These are phyloP conservation scores for Pseudocercospora eumusae DNA, from an alignment of 2,329 filamentous ascomycete species.

Conservation along the genomic window DNA sequence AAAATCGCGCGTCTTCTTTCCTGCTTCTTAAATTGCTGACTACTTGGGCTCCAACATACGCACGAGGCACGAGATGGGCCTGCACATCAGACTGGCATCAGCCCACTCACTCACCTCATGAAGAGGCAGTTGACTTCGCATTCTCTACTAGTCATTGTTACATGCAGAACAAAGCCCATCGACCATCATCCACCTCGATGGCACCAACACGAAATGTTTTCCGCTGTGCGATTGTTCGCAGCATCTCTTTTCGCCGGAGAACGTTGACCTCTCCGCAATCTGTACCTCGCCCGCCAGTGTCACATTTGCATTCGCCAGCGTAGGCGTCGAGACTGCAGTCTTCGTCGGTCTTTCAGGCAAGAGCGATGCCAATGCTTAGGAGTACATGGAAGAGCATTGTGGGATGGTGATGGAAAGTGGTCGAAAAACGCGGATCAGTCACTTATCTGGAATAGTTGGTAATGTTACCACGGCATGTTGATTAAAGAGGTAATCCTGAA, in stretches of 20 bases:
- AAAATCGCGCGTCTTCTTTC: neutral
- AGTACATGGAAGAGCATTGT: neutral
- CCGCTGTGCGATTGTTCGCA: constrained; percentile 11
- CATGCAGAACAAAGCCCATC: too few relatives aligned
- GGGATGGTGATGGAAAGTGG: neutral
- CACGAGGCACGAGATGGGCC: neutral
- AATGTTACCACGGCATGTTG: neutral
- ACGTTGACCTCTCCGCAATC: constrained; percentile 10
- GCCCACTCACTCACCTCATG: neutral
- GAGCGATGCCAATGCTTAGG: neutral
- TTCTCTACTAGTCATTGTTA: too few relatives aligned
- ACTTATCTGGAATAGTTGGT: neutral
- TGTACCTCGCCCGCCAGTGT: constrained; percentile 1
- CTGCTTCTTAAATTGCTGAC: neutral
- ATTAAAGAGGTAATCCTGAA: constrained; percentile 3
- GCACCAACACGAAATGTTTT: constrained; percentile 9
- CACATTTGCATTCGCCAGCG: neutral
- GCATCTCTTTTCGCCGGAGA: neutral
- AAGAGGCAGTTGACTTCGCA: neutral
- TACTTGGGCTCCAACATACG: neutral
- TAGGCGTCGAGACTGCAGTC: constrained; percentile 10
- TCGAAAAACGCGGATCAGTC: neutral
- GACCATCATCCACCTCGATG: too few relatives aligned
- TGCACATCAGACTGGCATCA: neutral
- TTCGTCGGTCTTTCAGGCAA: constrained; percentile 6